Conservation (phyloP, 2,329 filamentous ascomycete species). For the Aspergillus latus region DNA sequence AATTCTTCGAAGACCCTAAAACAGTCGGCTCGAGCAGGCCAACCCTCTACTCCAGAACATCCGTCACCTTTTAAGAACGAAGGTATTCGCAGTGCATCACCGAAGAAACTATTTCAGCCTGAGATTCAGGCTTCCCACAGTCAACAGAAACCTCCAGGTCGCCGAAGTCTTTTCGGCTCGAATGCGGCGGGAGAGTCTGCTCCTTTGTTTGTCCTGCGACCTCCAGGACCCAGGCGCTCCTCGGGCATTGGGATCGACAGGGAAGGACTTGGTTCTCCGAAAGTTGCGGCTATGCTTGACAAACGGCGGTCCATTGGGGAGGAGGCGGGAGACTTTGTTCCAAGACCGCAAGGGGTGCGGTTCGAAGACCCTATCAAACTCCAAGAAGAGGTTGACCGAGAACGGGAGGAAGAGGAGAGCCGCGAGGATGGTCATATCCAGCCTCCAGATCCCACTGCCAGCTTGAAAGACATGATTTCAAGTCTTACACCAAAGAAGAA, state of each 20-base stretch:
- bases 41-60: slow-evolving; percentile 51
- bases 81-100: slow-evolving; percentile 49
- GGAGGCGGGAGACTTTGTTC: slow-evolving; percentile 62
- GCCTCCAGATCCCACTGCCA: slow-evolving; percentile 61
- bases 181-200: slow-evolving; percentile 59
- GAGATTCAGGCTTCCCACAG: slow-evolving; percentile 41
- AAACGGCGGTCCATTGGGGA: slow-evolving; percentile 71
- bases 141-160: slow-evolving; percentile 36
- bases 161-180: slow-evolving; percentile 55
- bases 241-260: slow-evolving; percentile 70
- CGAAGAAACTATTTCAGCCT: slow-evolving; percentile 49
- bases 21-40: slow-evolving; percentile 44
- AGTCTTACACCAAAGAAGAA: slow-evolving; percentile 75
- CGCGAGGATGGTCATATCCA: slow-evolving; percentile 58
- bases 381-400: slow-evolving; percentile 63
- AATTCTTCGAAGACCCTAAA: slow-evolving; percentile 41
- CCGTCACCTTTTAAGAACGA: slow-evolving; percentile 52
- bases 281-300: slow-evolving; percentile 69
- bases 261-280: slow-evolving; percentile 71
- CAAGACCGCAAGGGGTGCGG: slow-evolving; percentile 53
- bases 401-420: slow-evolving; percentile 61
- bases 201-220: slow-evolving; percentile 64
- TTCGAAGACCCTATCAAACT: slow-evolving; percentile 67
- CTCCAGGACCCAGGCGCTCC: slow-evolving; percentile 55
- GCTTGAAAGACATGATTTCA: slow-evolving; percentile 73